A percentile compares a stretch with the other conserved stretches of the same genome.
phyloP scores from a whole-genome alignment of 345 rosid genomes.

The Luvunga scandens region DNA sequence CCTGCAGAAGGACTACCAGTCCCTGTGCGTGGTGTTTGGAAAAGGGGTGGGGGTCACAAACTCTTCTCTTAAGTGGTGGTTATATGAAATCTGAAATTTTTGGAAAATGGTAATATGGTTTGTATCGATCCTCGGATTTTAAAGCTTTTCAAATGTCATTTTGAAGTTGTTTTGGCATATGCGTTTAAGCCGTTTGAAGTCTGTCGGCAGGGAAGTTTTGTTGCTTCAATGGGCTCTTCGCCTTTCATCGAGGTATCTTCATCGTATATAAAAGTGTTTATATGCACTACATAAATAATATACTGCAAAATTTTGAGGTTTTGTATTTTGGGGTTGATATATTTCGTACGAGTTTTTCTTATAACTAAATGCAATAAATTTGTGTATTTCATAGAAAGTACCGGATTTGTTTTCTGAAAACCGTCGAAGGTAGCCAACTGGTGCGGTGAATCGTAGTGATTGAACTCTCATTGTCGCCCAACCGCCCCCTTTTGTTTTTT shows the following conservation, averaged over 20 bases:
- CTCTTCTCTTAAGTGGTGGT: constrained; percentile 40
- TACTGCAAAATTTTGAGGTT: neutral
- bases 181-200: neutral
- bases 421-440: too few relatives aligned
- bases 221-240: neutral
- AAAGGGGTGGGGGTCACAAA: constrained; percentile 59
- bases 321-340: neutral
- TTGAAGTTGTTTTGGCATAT: constrained; percentile 1
- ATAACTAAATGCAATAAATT: too few relatives aligned
- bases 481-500: too few relatives aligned
- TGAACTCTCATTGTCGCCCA: too few relatives aligned
- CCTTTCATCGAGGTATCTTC: neutral
- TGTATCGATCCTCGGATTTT: neutral
- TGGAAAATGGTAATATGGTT: too few relatives aligned
- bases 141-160: neutral
- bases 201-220: neutral
- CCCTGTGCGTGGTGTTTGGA: constrained; percentile 74
- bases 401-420: too few relatives aligned
- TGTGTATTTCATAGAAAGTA: too few relatives aligned
- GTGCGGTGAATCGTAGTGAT: too few relatives aligned
- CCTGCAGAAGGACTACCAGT: constrained; percentile 38
- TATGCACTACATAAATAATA: neutral
- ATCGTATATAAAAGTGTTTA: neutral
- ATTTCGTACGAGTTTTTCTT: neutral
- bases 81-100: too few relatives aligned